phyloP scores from a whole-genome alignment of 1,284 basidiomycete species.

The Cerioporus squamosus region DNA sequence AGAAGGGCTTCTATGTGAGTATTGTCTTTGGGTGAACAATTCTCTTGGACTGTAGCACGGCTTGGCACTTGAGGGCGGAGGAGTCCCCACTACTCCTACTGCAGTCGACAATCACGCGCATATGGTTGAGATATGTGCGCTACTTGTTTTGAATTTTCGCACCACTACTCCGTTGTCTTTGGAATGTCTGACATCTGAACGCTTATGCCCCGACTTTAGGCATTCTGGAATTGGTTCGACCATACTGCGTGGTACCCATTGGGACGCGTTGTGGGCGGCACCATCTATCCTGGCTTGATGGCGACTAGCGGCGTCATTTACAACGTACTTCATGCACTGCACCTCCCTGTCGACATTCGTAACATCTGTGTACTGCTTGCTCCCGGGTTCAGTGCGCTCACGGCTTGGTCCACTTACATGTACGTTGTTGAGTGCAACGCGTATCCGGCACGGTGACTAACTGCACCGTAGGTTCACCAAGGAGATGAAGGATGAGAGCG shows the following conservation, averaged over 20 bases:
- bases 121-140: too few species aligned
- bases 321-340: slow-evolving; percentile 85
- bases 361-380: slow-evolving; percentile 98
- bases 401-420: slow-evolving; percentile 98
- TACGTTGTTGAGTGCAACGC: slow-evolving; percentile 42
- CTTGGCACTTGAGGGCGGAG: too few species aligned
- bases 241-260: slow-evolving; percentile 99
- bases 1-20: slow-evolving; percentile 93
- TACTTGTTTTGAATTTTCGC: neutral
- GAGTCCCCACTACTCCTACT: too few species aligned
- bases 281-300: slow-evolving; percentile 98
- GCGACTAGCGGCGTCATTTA: slow-evolving; percentile 97
- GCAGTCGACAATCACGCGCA: too few species aligned
- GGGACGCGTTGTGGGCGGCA: slow-evolving; percentile 97
- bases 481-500: slow-evolving; percentile 92
- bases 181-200: slow-evolving; percentile 2
- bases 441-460: neutral
- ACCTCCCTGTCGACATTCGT: slow-evolving; percentile 96
- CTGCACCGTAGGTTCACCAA: slow-evolving; percentile 78
- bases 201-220: slow-evolving; percentile 49
- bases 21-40: too few species aligned
- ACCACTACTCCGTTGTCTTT: neutral
- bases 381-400: slow-evolving; percentile 95
- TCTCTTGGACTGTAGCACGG: too few species aligned
- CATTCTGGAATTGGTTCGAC: slow-evolving; percentile 99